Percentiles rank a stretch among this genome's conserved stretches.
These are phyloP conservation scores for Lentinula raphanica DNA, from an alignment of 768 basidiomycete species.

Conservation along the genomic window DNA sequence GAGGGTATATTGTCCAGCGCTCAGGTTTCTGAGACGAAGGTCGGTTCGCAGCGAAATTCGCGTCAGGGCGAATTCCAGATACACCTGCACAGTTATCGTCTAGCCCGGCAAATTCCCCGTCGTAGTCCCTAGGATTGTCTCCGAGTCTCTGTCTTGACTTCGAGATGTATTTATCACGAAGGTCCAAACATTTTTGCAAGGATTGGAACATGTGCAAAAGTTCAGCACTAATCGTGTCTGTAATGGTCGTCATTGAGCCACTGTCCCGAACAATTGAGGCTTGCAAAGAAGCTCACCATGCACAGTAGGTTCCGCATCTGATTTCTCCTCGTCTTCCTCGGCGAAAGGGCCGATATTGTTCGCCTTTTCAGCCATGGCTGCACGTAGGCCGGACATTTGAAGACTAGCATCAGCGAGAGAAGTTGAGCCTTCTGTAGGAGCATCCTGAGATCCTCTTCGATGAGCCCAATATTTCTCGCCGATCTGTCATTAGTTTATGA, in stretches of 20 bases:
- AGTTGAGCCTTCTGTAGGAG: slow-evolving; percentile 33
- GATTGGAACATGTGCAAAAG: slow-evolving; percentile 57
- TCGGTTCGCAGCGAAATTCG: slow-evolving; percentile 25
- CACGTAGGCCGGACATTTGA: slow-evolving; percentile 30
- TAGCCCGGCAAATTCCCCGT: slow-evolving; percentile 69
- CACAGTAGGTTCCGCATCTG: slow-evolving; percentile 12
- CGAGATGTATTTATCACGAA: slow-evolving; percentile 93
- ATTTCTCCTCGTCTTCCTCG: slow-evolving; percentile 26
- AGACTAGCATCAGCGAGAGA: slow-evolving; percentile 33
- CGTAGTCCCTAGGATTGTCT: slow-evolving; percentile 91
- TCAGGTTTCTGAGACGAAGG: slow-evolving; percentile 27
- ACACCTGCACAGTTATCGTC: slow-evolving; percentile 58
- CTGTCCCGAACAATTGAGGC: not conserved
- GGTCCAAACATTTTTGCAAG: slow-evolving; percentile 78
- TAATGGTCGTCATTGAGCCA: not conserved
- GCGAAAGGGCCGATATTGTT: slow-evolving; percentile 17
- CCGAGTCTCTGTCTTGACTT: slow-evolving; percentile 87
- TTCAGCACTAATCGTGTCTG: slow-evolving; percentile 39
- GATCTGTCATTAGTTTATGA: slow-evolving; percentile 39
- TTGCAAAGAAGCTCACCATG: slow-evolving; percentile 10
- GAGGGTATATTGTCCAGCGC: slow-evolving; percentile 88
- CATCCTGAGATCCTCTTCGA: slow-evolving; percentile 57
- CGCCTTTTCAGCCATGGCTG: slow-evolving; percentile 14
- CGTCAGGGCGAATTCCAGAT: slow-evolving; percentile 63
- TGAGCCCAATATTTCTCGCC: slow-evolving; percentile 71